Base-by-base conservation (phyloP, 768 basidiomycete genomes). In the Pulveroboletus sp. region DNA sequence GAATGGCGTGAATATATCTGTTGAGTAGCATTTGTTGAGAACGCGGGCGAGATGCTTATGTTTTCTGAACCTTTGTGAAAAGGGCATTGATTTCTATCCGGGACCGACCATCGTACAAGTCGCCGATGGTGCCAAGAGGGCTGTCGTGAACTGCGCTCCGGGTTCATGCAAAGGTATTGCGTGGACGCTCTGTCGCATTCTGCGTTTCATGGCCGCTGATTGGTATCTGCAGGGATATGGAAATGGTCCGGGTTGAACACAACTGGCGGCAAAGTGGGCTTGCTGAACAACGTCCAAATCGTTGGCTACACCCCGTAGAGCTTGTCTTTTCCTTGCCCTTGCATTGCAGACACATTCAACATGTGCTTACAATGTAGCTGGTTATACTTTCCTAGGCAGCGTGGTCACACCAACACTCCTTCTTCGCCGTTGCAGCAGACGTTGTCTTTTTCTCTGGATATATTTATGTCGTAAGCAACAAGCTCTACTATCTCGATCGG, bases 91-190 rank as follows among this genome's bases (percentile, higher is more conserved):
- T 56, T 84, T 85, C 59, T 56, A 62, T 39, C 49, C 68, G 3
- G 63, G 69, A 1, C 61, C 63, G 35, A 81, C 72, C 33, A 70
- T 63, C 1, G 61, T 85, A 38, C 52, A 65, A 0, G 78, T 84
- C 19, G 55, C 41, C 21, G 69, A 62, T 45, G 59, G 61, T 21
- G 84, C 78, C 3, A 48, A 73, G 45, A 69, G 63, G 37, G 74
- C 81, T 35, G 77, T 75, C 9, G 73, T 84, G 3, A 77, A 84
- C 59, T 85, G 83, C 55, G 84, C 82, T 41, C 24, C 29, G 3
- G 73, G 71, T 2, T 65, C 77, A 23, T 84, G 81, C 64, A 69
- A 62, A 25, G 80, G 80, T 77, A 56, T n/a, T 21, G 67, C 43
- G 16, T 38, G 13, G 25, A 27, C 14, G 5, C n/a, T 45, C 11